Evolutionary conservation across 176 grass and related monocot species (phyloP).

Genomic region (Triticum dicoccoides): DNA sequence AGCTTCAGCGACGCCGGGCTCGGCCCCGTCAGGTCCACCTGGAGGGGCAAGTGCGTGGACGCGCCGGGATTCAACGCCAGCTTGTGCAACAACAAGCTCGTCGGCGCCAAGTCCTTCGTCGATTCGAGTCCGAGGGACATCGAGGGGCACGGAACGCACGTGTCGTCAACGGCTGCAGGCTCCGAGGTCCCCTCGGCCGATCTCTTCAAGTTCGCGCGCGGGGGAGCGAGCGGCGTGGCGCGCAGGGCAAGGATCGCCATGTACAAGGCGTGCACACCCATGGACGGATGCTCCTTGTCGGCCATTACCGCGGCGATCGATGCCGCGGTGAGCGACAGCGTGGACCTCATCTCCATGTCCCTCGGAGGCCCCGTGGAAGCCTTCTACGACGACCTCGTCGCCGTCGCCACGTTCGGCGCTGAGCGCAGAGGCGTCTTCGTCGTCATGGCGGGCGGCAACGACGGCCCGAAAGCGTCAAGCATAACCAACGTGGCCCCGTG

Average conservation of each 20-base stretch:
- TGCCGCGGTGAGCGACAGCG: slow-evolving; percentile 30
- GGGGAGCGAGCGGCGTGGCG: slow-evolving; percentile 16
- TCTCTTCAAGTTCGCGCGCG: not conserved
- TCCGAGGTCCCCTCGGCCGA: not conserved
- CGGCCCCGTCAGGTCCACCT: not conserved
- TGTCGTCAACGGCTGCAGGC: slow-evolving; percentile 19
- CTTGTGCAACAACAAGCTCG: slow-evolving; percentile 53
- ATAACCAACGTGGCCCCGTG: slow-evolving; percentile 24
- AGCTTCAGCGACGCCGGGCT: slow-evolving; percentile 38
- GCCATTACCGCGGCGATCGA: slow-evolving; percentile 14
- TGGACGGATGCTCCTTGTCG: accelerated
- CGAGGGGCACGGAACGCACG: slow-evolving; percentile 9
- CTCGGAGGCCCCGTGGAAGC: not conserved
- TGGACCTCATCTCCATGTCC: slow-evolving; percentile 41
- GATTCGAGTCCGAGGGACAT: slow-evolving; percentile 14
- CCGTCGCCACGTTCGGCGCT: slow-evolving; percentile 32
- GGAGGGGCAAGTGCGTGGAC: slow-evolving; percentile 28
- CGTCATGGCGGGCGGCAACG: slow-evolving; percentile 8
- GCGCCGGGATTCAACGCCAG: slow-evolving; percentile 36
- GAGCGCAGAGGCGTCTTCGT: slow-evolving; percentile 24
- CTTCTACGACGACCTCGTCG: not conserved
- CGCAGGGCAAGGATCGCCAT: slow-evolving; percentile 24
- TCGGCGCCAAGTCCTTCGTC: slow-evolving; percentile 28
- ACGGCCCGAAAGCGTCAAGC: not conserved
- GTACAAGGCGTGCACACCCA: slow-evolving; percentile 1